phyloP scores from a whole-genome alignment of 352 stramenopile genomes.

The Stephanocyclus meneghinianus region DNA sequence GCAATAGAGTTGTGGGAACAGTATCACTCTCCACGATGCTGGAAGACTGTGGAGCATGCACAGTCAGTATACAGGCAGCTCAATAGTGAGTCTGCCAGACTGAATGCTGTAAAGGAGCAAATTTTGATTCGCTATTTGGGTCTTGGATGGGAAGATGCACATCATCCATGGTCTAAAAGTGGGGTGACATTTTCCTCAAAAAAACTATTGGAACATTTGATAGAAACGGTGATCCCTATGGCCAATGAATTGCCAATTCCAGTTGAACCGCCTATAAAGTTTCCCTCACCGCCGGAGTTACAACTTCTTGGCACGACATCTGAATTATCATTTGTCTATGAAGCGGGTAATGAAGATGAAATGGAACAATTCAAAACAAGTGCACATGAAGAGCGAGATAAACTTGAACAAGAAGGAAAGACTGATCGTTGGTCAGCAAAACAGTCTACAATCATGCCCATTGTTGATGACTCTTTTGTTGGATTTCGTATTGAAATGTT shows the following conservation, averaged over 20 bases:
- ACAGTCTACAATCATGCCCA: slow-evolving; percentile 9
- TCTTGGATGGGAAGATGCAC: slow-evolving; percentile 19
- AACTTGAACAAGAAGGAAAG: slow-evolving; percentile 15
- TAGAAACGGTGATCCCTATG: slow-evolving; percentile 28
- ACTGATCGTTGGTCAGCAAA: slow-evolving; percentile 18
- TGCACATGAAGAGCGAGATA: slow-evolving; percentile 17
- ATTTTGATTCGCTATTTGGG: slow-evolving; percentile 35
- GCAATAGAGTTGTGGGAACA: slow-evolving; percentile 34
- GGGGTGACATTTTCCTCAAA: slow-evolving; percentile 4
- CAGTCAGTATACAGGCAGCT: slow-evolving; percentile 15
- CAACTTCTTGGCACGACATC: slow-evolving; percentile 16
- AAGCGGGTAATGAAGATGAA: background rate
- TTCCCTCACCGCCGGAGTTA: slow-evolving; percentile 5
- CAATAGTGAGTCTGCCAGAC: slow-evolving; percentile 2
- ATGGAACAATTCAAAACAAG: slow-evolving; percentile 1
- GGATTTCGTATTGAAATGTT: slow-evolving; percentile 37
- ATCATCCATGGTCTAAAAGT: slow-evolving; percentile 21
- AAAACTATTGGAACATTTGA: slow-evolving; percentile 29
- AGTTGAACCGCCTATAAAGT: slow-evolving; percentile 13
- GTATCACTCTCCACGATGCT: slow-evolving; percentile 25
- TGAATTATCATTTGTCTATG: background rate
- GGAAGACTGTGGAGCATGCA: slow-evolving; percentile 29
- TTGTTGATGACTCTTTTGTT: background rate
- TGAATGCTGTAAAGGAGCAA: slow-evolving; percentile 36
- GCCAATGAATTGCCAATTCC: slow-evolving; percentile 13